Conservation (phyloP, 2,329 filamentous ascomycete species). For the Boeremia exigua region DNA sequence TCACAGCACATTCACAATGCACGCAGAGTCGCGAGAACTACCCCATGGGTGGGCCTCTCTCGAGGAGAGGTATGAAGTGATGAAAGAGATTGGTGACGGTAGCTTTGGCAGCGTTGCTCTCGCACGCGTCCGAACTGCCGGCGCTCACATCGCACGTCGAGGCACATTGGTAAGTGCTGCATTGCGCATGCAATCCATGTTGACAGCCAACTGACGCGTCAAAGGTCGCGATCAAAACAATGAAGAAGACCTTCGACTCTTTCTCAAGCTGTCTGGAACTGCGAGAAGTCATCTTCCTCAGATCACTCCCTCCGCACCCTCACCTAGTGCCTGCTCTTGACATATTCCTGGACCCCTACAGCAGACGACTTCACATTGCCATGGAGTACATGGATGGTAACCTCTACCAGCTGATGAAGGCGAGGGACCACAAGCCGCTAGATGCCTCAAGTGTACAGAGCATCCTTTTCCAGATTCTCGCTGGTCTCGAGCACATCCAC, state of each 20-base stretch:
- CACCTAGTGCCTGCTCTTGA: conserved; percentile 97
- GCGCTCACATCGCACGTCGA: conserved; percentile 83
- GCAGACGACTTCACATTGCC: conserved; percentile 93
- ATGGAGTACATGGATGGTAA: conserved; percentile 99
- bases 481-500: conserved; percentile 95
- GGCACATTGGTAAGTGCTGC: conserved; percentile 81
- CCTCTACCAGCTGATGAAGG: conserved; percentile 98
- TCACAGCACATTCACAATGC: conserved; percentile 59
- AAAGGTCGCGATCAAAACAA: conserved; percentile 98
- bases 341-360: conserved; percentile 96
- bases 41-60: conserved; percentile 73
- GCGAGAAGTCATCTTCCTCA: conserved; percentile 94
- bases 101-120: conserved; percentile 97
- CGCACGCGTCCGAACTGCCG: conserved; percentile 88
- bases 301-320: conserved; percentile 83
- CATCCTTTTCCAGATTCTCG: conserved; percentile 96
- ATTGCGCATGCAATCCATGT: conserved; percentile 11
- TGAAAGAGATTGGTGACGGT: conserved; percentile 98
- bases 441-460: conserved; percentile 95
- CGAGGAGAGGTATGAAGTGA: conserved; percentile 93
- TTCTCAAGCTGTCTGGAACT: conserved; percentile 89
- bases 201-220: conserved; percentile 29
- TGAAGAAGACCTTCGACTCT: conserved; percentile 99
- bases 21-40: conserved; percentile 74
- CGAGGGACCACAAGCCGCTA: conserved; percentile 90